These are phyloP conservation scores for Colletotrichum nymphaeae DNA, from an alignment of 2,329 filamentous ascomycete genomes.

Conservation along the genomic window DNA sequence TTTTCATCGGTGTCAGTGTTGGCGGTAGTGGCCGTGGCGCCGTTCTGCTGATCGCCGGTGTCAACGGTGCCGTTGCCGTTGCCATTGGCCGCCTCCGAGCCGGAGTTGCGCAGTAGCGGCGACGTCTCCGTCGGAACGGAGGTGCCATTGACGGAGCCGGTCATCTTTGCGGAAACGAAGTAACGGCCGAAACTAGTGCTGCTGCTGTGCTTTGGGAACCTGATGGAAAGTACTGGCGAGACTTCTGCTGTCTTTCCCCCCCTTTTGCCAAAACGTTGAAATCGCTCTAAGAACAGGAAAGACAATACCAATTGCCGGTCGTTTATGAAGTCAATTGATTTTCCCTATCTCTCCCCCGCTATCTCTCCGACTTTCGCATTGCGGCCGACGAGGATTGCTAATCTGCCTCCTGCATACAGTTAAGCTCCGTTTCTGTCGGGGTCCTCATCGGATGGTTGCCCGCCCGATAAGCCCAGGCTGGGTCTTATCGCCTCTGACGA, in stretches of 20 bases:
- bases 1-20: constrained; percentile 12
- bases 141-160: constrained; percentile 20
- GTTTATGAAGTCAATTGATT: not conserved
- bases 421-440: constrained; percentile 21
- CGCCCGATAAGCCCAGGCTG: constrained; percentile 17
- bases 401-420: constrained; percentile 19
- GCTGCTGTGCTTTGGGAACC: too few species aligned
- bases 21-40: constrained; percentile 32
- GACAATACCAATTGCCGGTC: not conserved
- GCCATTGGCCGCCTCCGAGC: constrained; percentile 19
- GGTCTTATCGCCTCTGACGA: constrained; percentile 18
- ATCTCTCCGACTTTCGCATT: not conserved
- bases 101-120: constrained; percentile 40
- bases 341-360: not conserved
- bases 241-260: not conserved
- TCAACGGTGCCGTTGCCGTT: constrained; percentile 6
- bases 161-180: constrained; percentile 2
- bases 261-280: not conserved
- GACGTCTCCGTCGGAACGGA: constrained; percentile 40
- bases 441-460: constrained; percentile 25
- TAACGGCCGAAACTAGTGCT: not conserved
- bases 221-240: not conserved
- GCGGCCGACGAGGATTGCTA: constrained; percentile 1
- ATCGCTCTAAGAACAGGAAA: not conserved
- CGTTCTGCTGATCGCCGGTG: not conserved